Conservation (phyloP, 305 asterid species). For the Fraxinus velutina region DNA sequence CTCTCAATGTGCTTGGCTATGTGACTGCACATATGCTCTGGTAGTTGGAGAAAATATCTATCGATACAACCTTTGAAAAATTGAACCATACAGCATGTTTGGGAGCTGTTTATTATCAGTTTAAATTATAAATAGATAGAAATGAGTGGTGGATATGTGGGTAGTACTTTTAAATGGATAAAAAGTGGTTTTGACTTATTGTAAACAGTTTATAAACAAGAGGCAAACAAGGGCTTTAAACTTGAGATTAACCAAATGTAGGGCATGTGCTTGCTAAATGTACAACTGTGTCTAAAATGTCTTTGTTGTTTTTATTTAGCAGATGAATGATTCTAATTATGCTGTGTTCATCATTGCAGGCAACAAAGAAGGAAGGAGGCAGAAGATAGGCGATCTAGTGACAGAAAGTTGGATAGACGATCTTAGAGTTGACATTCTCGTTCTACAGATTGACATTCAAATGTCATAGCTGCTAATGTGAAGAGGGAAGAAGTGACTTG, state of each 20-base stretch:
- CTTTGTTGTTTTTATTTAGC: background rate
- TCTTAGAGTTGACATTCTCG: conserved; percentile 32
- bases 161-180: background rate
- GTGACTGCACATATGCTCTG: too few relatives aligned
- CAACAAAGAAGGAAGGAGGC: conserved; percentile 86
- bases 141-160: background rate
- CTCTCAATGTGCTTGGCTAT: too few relatives aligned
- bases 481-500: conserved; percentile 12
- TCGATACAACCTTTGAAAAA: too few relatives aligned
- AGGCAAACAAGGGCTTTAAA: background rate
- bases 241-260: background rate
- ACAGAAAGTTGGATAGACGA: conserved; percentile 69
- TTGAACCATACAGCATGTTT: too few relatives aligned
- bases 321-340: background rate
- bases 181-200: background rate
- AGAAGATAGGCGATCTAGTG: conserved; percentile 74
- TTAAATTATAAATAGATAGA: background rate
- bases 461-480: background rate
- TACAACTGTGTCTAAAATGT: background rate
- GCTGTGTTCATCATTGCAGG: conserved; percentile 34
- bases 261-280: background rate
- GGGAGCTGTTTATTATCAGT: too few relatives aligned
- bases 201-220: background rate
- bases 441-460: background rate
- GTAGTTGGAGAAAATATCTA: too few relatives aligned